Evolutionary conservation across 345 rosid genomes (phyloP), one percentile per base, ranked within the genome.

Genomic region (Bruguiera parviflora): DNA sequence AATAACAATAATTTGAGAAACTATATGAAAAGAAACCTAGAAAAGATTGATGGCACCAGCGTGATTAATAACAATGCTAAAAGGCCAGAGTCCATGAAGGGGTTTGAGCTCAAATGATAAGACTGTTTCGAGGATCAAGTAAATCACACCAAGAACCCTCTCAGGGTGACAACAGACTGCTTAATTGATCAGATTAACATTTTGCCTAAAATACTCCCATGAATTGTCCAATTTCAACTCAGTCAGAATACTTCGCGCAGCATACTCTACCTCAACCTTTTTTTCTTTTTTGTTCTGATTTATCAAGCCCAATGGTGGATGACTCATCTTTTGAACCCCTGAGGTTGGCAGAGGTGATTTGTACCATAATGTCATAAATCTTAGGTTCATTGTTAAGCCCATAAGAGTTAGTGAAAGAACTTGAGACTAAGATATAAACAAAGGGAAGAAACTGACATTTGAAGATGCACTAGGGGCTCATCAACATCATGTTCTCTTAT

Each of bases 51-150:
- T 43, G 52, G 16, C 24, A 24, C 24, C 53, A 43, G 11, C 0
- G 18, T 13, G 49, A 43, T 13, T 43, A 46, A 64, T 32, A 8
- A 25, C 67, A 64, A 13, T 47, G 33, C 20, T 25, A 20, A 33
- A 61, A 18, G 19, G 66, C n/a, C 8, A 10, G 49, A n/a, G 2
- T 66, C 49, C 33, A 1, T 53, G 55, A 13, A 31, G 15, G 22
- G 22, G 21, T 66, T 53, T 53, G 47, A 32, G 61, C 69, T 66
- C 61, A 53, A 32, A 28, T n/a, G 22, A 32, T n/a, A 15, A 65
- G 8, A 65, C 21, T 52, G 21, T n/a, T 52, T 19, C 20, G 7
- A 53, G 46, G 10, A 33, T 35, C 16, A 66, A 5, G 24, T 43
- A 53, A 1, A 22, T 3, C 21, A 32, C 16, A 18, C 4, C 7